A percentile compares a stretch with the other conserved stretches of the same genome.
phyloP scores from a whole-genome alignment of 106 monocot genomes.

The Dendrobium officinale region DNA sequence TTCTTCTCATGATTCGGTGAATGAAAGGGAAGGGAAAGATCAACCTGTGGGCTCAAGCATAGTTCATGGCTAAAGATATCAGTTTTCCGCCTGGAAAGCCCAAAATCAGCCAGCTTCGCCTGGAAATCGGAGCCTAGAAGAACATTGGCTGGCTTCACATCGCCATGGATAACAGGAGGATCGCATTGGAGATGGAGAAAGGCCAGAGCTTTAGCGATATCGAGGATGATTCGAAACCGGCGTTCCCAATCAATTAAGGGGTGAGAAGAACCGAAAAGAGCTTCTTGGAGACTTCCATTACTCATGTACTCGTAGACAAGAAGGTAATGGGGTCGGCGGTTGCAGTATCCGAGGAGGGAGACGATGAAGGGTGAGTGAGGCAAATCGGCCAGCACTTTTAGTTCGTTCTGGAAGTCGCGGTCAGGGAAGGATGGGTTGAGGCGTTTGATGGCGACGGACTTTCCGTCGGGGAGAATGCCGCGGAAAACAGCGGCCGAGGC shows the following conservation, averaged over 20 bases:
- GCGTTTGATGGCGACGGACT: conserved; percentile 49
- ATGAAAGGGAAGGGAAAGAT: conserved; percentile 13
- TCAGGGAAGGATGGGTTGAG: conserved; percentile 16
- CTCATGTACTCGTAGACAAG: conserved; percentile 57
- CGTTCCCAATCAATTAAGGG: conserved; percentile 16
- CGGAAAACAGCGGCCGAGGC: conserved; percentile 52
- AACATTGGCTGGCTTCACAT: conserved; percentile 89
- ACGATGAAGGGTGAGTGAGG: conserved; percentile 42
- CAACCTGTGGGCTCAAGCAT: conserved; percentile 3
- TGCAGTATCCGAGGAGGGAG: conserved; percentile 55
- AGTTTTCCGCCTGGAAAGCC: conserved; percentile 45
- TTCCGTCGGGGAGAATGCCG: conserved; percentile 23
- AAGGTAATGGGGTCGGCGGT: conserved; percentile 15
- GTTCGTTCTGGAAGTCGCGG: conserved; percentile 46
- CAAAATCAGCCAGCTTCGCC: conserved; percentile 79
- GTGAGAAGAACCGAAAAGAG: conserved; percentile 26
- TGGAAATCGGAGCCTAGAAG: conserved; percentile 49
- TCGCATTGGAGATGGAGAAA: conserved; percentile 70
- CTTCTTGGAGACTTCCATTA: conserved; percentile 50
- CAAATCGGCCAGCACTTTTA: conserved; percentile 30
- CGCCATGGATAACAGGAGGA: conserved; percentile 81
- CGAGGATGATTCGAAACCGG: conserved; percentile 45
- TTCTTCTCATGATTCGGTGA: conserved; percentile 11
- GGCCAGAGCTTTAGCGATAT: conserved; percentile 41
- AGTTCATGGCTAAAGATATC: conserved; percentile 11